Evolutionary conservation across 2,329 filamentous ascomycete species (phyloP), one percentile per base, ranked within the genome.

Genomic region (Gaeumannomyces sp.): DNA sequence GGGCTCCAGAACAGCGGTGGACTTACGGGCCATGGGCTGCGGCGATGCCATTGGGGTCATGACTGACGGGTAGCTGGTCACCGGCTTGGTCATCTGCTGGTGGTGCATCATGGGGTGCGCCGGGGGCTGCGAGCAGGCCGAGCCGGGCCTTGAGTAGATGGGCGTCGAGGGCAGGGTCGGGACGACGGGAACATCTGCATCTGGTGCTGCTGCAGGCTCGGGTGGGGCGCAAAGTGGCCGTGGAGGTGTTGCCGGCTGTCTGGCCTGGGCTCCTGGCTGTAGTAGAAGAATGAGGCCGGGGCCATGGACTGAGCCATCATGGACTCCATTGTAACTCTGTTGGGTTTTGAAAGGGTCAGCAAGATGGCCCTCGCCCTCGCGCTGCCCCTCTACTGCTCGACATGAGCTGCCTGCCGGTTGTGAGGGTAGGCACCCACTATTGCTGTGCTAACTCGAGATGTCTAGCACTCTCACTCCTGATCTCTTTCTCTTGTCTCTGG

Each of bases 211-310:
- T 84, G 82, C 57, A 59, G 22, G 16, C 61, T 56, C 69, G 79
- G 77, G 66, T 83, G 86, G 67, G 85, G 84, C 69, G 88, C 85
- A 19, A 53, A 62, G 38, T 62, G 61, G 81, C 92, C 93, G 78
- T 91, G 88, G 64, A 87, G 87, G 78, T 93, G 89, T 74, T 90
- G 89, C 73, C 88, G 84, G 72, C 84, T 84, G 75, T 93, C 89
- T 68, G 86, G 81, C 76, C 86, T 88, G 69, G 89, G 83, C 71
- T 95, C 91, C 69, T 90, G 87, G 72, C 87, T 89, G 81, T 94
- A 96, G 83, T 93, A 95, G 84, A 91, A 93, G 82, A 93, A 96
- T 66, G 90, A 82, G 69, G 88, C 85, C 78, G 91, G 89, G 67
- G 84, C 87, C 82, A 91, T 86, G 72, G 83, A 76, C 76, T 84